phyloP scores from a whole-genome alignment of 176 grass and related monocot genomes.

The Aegilops tauschii region DNA sequence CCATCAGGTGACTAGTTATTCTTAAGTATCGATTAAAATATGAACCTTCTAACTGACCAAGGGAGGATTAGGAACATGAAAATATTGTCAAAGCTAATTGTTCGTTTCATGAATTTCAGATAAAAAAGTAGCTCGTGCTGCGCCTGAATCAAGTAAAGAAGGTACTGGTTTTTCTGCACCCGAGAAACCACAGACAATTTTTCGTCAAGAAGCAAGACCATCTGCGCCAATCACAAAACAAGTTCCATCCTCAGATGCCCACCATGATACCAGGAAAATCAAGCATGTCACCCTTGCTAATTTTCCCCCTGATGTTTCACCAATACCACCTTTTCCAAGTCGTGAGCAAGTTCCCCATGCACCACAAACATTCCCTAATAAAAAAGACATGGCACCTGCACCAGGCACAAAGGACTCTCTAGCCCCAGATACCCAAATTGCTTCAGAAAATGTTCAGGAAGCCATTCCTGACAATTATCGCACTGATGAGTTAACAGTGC shows the following conservation, averaged over 20 bases:
- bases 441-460: conserved; percentile 1
- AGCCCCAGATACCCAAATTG: neutral
- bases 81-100: conserved; percentile 11
- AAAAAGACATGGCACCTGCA: neutral
- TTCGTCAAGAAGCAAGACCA: conserved; percentile 20
- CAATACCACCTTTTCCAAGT: neutral
- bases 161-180: neutral
- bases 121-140: neutral
- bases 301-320: neutral
- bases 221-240: neutral
- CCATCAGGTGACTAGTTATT: conserved; percentile 19
- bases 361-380: neutral
- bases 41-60: neutral
- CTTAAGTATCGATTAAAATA: neutral
- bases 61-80: conserved; percentile 15
- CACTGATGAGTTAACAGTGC: neutral
- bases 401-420: neutral
- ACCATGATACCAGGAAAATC: neutral
- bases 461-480: neutral
- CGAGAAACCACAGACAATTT: neutral
- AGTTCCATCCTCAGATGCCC: neutral
- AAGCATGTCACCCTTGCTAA: conserved; percentile 14
- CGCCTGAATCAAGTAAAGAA: conserved; percentile 17
- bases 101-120: conserved; percentile 22
- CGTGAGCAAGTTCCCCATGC: neutral